Base-by-base conservation (phyloP, 2,329 filamentous ascomycete species). In the Trichoderma harzianum region DNA sequence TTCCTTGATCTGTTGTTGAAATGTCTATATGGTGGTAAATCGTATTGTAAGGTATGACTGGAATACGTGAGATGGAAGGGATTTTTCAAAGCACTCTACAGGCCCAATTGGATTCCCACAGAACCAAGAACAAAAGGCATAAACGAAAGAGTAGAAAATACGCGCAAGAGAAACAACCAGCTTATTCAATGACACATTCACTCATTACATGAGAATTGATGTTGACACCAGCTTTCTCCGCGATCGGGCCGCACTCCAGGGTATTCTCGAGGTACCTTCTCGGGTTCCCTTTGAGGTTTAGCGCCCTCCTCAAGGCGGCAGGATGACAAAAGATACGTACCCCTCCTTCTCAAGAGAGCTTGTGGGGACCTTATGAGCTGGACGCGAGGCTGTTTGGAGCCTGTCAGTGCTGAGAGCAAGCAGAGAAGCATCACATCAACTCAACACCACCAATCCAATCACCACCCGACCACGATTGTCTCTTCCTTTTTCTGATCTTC, bases 361-460 rank as follows among this genome's bases (percentile, higher is more conserved):
- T 32, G 47, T 53, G 43, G 26, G 24, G 34, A 58, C 32, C 64
- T 57, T 34, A 24, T 26, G 24, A n/a, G 24, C 47, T 66, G 51
- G 66, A 77, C 77, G 77, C 77, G 77, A 78, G 75, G 77, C 77
- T 75, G 74, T 60, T 77, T 66, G 77, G 67, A 77, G 77, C 77
- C 77, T 78, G 75, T 74, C 69, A 21, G 36, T 26, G 26, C 30
- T 26, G 43, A 14, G n/a, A 34, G 57, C 57, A 58, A 58, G 55
- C n/a, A 51, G 43, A 21, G 43, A 53, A 53, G 47, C 47, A 53
- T 24, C 47, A 24, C 39, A 8, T 39, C 39, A 43, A 43, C 47
- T 47, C 32, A 58, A 57, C 75, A 57, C 57, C 32, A 47, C 60
- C 57, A 43, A 53, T 64, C 39, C 39, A 34, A 51, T 1, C 10